Evolutionary conservation across 495 filamentous ascomycete species (phyloP), one percentile per base, ranked within the genome.

Genomic region (Aspergillus heteromorphus): DNA sequence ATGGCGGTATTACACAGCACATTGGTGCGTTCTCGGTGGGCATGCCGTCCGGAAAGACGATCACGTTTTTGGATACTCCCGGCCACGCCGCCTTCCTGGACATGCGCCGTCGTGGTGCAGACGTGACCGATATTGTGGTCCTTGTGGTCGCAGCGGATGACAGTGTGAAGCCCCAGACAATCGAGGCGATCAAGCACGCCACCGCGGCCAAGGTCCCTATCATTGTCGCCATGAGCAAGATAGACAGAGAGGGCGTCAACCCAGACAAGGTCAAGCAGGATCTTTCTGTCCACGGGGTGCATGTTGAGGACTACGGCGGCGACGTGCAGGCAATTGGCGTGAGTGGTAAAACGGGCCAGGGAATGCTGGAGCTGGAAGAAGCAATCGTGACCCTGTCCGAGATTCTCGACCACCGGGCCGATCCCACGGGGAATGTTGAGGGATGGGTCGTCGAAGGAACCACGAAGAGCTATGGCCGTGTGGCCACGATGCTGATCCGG

Each of bases 1-100:
- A 96, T 61, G 95, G 95, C 53, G 95, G 95, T 36, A 99, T 99
- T 61, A 99, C 95, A 0, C 95, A 99, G 69, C 95, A 97, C 65
- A 99, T 99, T 60, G 95, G 95, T 64, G 95, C 95, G n/a, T 99
- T 99, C 74, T 92, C 88, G 2, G 92, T 97, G 2, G 79, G 80
- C 16, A 82, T 99, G 77, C 86, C 89, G 16, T 83, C 82, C 5
- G 91, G 91, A 20, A 92, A 91, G 68, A 80, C 79, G 2, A 93
- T 97, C 59, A 97, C 95, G 7, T 99, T 99, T 78, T 80, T 99
- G 49, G 95, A 99, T 61, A 99, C 95, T 0, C 95, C 95, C 0
- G 95, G 95, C 4, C 95, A 99, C 69, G 88, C 92, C 29, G 95
- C 95, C 2, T 99, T 99, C 65, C 71, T 97, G 51, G 84, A 85